phyloP scores from a whole-genome alignment of 2,329 filamentous ascomycete species.

The Metarhizium brunneum region DNA sequence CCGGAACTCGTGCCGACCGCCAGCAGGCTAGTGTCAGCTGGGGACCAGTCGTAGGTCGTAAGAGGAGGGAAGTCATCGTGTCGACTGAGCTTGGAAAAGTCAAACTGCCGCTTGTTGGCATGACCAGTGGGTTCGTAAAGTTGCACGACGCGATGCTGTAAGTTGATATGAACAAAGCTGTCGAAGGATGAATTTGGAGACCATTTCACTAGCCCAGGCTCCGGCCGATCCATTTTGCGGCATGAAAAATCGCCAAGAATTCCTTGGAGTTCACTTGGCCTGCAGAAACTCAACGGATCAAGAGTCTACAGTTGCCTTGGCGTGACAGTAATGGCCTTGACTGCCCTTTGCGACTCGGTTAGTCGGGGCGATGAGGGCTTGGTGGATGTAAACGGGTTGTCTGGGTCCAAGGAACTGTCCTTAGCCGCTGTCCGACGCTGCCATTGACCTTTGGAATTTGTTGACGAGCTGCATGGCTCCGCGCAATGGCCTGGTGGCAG shows the following conservation, averaged over 20 bases:
- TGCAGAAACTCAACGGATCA: not conserved
- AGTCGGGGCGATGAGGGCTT: not conserved
- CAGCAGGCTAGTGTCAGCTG: conserved; percentile 53
- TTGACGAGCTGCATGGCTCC: conserved; percentile 4
- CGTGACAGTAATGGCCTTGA: not conserved
- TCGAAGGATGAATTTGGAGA: conserved; percentile 49
- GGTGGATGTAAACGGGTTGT: not conserved
- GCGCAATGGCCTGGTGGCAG: not conserved
- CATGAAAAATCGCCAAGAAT: not conserved
- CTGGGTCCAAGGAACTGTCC: not conserved
- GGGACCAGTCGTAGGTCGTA: conserved; percentile 60
- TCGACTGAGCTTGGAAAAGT: conserved; percentile 46
- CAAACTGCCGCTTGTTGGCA: conserved; percentile 46
- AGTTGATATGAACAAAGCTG: conserved; percentile 56
- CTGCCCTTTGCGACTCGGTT: not conserved
- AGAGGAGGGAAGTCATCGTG: conserved; percentile 56
- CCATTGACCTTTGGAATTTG: conserved; percentile 1
- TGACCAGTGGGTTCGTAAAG: conserved; percentile 54
- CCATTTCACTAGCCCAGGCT: conserved; percentile 58
- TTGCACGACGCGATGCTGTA: conserved; percentile 54
- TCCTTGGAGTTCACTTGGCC: not conserved
- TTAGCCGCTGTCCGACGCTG: conserved; percentile 6
- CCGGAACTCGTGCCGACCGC: conserved; percentile 69
- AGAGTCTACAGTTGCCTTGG: not conserved
- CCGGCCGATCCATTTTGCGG: conserved; percentile 43